Evolutionary conservation across 441 rosid species (phyloP), one percentile per base, ranked within the genome.

Genomic region (Adansonia rubrostipa): DNA sequence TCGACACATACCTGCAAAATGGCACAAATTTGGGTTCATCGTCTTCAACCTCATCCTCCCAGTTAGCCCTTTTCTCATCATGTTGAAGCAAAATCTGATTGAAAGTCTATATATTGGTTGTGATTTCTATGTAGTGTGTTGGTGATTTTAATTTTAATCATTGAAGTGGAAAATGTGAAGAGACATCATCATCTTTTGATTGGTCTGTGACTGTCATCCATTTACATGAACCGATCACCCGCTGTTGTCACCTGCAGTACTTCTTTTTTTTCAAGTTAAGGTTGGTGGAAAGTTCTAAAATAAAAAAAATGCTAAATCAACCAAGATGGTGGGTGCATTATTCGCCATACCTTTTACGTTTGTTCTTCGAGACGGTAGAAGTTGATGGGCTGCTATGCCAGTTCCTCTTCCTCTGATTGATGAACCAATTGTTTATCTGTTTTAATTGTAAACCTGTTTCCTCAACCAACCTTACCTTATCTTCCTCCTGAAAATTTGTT

Each of bases 391-490:
- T 96, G 75, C 91, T 94, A 72, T 96, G 96, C 99, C 99, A 96
- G 80, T 96, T 96, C 84, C 99, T 88, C 86, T 94, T 94, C 83
- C 98, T 88, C 77, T 96, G 98, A 80, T 96, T 96, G 82, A 96
- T 96, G 84, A 96, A 96, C 99, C 99, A 96, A 76, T 96, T 96
- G 82, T 96, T 94, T 83, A 96, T 96, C 87, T 96, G 99, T 82
- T 96, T 96, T 61, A 96, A 84, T 71, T 96, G 99, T 85, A 96
- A 83, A 24, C 98, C 99, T 5, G 99, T 96, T 83, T 96, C 98
- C 70, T 94, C 96, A 72, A 96, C 98, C 86, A 96, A 73, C 82
- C 90, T 91, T 17, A 94, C 92, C 88, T 96, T 96, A 76, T 94
- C 99, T 86, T 96, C 99, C 89, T 96, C 98, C 99, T 96, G 87